phyloP scores from a whole-genome alignment of 805 yeast species.

The Candida broadrunensis region DNA sequence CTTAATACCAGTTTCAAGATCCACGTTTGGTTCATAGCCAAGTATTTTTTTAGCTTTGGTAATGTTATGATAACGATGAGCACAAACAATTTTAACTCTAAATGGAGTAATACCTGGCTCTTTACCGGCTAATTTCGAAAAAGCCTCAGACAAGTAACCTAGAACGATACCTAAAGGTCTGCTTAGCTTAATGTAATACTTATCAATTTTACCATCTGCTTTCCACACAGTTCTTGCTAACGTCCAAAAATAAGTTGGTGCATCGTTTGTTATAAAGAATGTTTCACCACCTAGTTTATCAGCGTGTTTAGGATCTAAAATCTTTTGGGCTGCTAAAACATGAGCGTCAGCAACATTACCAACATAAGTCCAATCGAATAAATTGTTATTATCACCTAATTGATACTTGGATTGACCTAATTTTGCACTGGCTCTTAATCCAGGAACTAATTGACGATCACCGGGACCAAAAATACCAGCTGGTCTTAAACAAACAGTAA shows the following conservation, averaged over 20 bases:
- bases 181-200: constrained; percentile 61
- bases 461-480: constrained; percentile 99
- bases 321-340: constrained; percentile 81
- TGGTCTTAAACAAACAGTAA: constrained; percentile 88
- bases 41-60: constrained; percentile 75
- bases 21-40: constrained; percentile 80
- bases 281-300: constrained; percentile 72
- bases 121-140: constrained; percentile 67
- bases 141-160: constrained; percentile 78
- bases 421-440: constrained; percentile 76
- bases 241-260: constrained; percentile 96
- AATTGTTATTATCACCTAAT: constrained; percentile 88
- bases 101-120: constrained; percentile 96
- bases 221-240: constrained; percentile 96
- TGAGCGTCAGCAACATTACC: constrained; percentile 98
- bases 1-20: constrained; percentile 73
- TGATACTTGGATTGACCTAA: constrained; percentile 89
- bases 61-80: constrained; percentile 89
- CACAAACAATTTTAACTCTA: constrained; percentile 89
- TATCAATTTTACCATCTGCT: constrained; percentile 84
- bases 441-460: constrained; percentile 94
- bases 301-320: constrained; percentile 47
- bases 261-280: constrained; percentile 88
- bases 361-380: constrained; percentile 97
- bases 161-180: constrained; percentile 75